Base-by-base conservation (phyloP, 306 rosid genomes). In the Cicer arietinum region DNA sequence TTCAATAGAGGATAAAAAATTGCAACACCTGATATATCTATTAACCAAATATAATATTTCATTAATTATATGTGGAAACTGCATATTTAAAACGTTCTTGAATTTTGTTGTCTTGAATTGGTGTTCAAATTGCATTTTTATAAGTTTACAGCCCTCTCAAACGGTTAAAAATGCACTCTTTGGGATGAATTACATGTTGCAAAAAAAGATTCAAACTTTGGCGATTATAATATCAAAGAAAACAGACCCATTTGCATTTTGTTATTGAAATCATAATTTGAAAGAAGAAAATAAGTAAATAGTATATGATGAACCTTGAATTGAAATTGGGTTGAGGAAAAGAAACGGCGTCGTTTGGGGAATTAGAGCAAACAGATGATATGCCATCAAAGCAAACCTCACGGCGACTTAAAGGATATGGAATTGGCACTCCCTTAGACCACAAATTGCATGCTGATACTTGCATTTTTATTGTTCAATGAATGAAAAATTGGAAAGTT, bases 311-410 rank as follows among this genome's bases (percentile, higher is more conserved):
- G 16, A 60, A 92, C 98, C 97, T 94, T 79, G 79, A 85, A 70
- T 75, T 77, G 84, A 88, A 67, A 50, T 68, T 67, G 79, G 86
- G 63, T 60, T 64, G 80, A 57, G 79, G 40, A 42, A 30, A 30
- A 30, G 89, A 7, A 82, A 79, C 66, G 73, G 74, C 75, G 63
- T 79, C 69, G 69, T 82, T 73, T 13, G 84, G 63, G 48, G 96
- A 83, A 25, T 73, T 66, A 69, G 91, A 83, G 60, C 85, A 87
- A 1, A 82, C 89, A 68, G 97, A 90, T 43, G 94, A 88, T 30
- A 91, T 58, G 70, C 87, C 85, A 77, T 88, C 84, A 67, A 86
- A 89, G 88, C 87, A 89, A 51, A 94, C 85, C 83, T 92, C 84
- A 54, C 97, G 86, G 75, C 89, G 86, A 76, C 89, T 74, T 30